Base-by-base conservation (phyloP, 305 asterid genomes). In the Rubia peregrina region DNA sequence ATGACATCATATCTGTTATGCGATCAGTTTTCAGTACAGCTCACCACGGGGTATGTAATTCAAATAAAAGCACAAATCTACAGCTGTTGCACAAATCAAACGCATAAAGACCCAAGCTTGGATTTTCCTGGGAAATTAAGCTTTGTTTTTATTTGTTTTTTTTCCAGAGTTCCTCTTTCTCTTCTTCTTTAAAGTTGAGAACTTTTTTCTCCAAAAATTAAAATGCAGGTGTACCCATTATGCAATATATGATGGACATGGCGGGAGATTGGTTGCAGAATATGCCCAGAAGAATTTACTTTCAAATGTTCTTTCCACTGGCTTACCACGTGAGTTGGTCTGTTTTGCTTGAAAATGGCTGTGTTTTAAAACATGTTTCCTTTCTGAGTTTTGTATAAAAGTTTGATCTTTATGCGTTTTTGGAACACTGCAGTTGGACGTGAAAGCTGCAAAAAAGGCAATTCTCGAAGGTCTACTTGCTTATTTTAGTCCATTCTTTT, bases 241-340 rank as follows among this genome's bases (percentile, higher is more conserved):
- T 81, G 95, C 96, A 10, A 82, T 91, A 71, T 91, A 89, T 56
- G 97, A 91, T 81, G 95, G 95, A 8, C 97, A 91, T 76, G 96
- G 96, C 43, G 96, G 97, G 64, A 84, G 93, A 46, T 81, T 85
- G 75, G 97, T 96, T 51, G 96, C 96, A n/a, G 88, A 87, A 66
- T 91, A 89, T 79, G 96, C 92, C 3, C 89, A 81, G 81, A 91
- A 89, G 86, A 89, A 87, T 83, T 84, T 91, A 74, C 95, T 89
- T 73, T 65, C 71, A 74, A 89, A 87, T 85, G 96, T 91, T 77
- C 85, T 89, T 77, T 80, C 83, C 21, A 90, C 95, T 57, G 97
- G 96, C 92, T 91, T 89, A 91, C 92, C 96, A 89, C 97, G 96
- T 91, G 96, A 91, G 97, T 91, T 87, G 97, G 97, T 91, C 95